phyloP scores from a whole-genome alignment of 2,329 filamentous ascomycete species.

The Stachybotrys chartarum region DNA sequence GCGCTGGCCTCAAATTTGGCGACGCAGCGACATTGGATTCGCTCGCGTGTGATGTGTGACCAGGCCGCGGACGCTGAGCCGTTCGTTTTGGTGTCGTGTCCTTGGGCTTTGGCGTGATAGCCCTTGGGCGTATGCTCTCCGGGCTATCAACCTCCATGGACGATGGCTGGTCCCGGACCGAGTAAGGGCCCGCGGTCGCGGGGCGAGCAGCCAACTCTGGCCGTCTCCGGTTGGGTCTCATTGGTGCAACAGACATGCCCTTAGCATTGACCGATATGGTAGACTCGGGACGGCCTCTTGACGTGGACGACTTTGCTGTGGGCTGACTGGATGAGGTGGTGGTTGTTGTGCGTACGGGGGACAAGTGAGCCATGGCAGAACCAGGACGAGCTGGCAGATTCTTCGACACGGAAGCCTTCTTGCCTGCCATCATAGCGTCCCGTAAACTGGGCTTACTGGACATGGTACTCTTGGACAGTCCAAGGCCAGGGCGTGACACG shows the following conservation, averaged over 20 bases:
- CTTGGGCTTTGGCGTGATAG: slow-evolving; percentile 41
- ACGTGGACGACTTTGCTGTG: slow-evolving; percentile 22
- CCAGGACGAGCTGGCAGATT: slow-evolving; percentile 51
- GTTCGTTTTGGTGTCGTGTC: slow-evolving; percentile 47
- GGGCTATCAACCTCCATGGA: slow-evolving; percentile 33
- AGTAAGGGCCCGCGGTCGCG: slow-evolving; percentile 60
- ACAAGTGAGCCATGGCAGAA: slow-evolving; percentile 57
- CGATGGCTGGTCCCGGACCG: slow-evolving; percentile 43
- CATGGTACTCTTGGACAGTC: slow-evolving; percentile 57
- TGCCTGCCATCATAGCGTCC: slow-evolving; percentile 79
- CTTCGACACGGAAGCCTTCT: slow-evolving; percentile 48
- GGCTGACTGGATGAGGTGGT: slow-evolving; percentile 27
- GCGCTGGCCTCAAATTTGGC: slow-evolving; percentile 25
- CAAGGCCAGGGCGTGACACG: slow-evolving; percentile 46
- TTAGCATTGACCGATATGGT: slow-evolving; percentile 40
- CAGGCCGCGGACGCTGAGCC: slow-evolving; percentile 35
- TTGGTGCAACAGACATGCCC: slow-evolving; percentile 56
- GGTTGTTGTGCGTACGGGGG: slow-evolving; percentile 37
- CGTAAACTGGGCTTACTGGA: slow-evolving; percentile 61
- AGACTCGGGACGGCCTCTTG: slow-evolving; percentile 34
- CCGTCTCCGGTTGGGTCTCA: slow-evolving; percentile 51
- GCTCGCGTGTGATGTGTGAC: slow-evolving; percentile 41
- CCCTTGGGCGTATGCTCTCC: slow-evolving; percentile 37
- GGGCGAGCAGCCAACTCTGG: slow-evolving; percentile 53
- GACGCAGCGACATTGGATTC: slow-evolving; percentile 40